Conservation (phyloP, 352 stramenopile species). For the Stephanocyclus meneghinianus region DNA sequence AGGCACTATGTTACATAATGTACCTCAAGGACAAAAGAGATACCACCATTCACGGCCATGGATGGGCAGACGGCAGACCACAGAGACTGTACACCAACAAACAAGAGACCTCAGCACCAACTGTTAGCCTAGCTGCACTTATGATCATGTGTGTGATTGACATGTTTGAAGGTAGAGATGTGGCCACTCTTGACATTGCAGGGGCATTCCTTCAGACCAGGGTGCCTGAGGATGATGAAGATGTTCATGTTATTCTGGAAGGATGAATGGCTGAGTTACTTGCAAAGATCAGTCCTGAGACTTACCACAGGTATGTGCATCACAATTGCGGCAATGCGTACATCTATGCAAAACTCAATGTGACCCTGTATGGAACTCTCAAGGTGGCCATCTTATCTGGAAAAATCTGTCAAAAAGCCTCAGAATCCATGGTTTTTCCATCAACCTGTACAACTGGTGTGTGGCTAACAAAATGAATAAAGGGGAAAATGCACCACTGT, state of each 20-base stretch:
- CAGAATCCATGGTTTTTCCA: too few species aligned
- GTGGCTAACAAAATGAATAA: not conserved
- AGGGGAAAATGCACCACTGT: slow-evolving; percentile 49
- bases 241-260: too few species aligned
- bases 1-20: not conserved
- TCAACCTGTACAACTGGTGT: not conserved
- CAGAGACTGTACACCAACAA: not conserved
- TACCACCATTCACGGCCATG: not conserved
- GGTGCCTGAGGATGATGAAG: too few species aligned
- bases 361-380: not conserved
- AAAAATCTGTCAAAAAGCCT: not conserved
- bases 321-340: too few species aligned
- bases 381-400: not conserved
- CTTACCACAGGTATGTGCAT: too few species aligned
- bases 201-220: too few species aligned
- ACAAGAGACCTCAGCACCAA: not conserved
- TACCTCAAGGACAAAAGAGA: not conserved
- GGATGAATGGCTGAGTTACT: not conserved
- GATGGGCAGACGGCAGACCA: not conserved
- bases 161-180: not conserved
- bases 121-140: not conserved
- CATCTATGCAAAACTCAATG: too few species aligned
- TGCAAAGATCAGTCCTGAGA: too few species aligned
- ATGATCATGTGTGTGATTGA: not conserved
- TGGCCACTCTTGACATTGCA: not conserved